Evolutionary conservation across 345 rosid species (phyloP).

Genomic region (Sisymbrium altissimum): DNA sequence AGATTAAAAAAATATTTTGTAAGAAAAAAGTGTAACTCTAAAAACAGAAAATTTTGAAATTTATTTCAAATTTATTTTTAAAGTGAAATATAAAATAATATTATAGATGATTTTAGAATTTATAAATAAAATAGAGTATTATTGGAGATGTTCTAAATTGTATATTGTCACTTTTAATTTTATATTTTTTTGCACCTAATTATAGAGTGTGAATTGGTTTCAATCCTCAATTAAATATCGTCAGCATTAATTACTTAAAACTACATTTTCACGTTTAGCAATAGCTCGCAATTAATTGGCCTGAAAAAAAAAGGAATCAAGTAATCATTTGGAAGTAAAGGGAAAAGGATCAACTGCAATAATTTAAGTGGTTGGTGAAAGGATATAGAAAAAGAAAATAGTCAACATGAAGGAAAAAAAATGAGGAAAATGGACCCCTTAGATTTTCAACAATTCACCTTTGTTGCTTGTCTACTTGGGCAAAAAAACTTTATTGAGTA

Average conservation of each 20-base stretch:
- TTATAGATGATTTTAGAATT: too few species aligned
- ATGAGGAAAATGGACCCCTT: slow-evolving; percentile 19
- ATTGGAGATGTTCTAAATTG: too few species aligned
- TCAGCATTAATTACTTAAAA: slow-evolving; percentile 5
- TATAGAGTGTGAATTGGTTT: slow-evolving; percentile 8
- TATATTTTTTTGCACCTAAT: not conserved
- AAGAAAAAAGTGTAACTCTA: too few species aligned
- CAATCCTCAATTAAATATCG: not conserved
- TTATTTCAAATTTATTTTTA: too few species aligned
- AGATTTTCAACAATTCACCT: slow-evolving; percentile 17
- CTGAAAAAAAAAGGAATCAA: not conserved
- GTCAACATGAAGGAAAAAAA: slow-evolving; percentile 8
- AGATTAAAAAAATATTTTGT: too few species aligned
- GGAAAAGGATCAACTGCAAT: not conserved
- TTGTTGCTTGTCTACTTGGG: slow-evolving; percentile 22
- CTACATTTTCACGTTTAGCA: not conserved
- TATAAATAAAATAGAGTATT: too few species aligned
- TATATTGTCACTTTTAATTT: too few species aligned
- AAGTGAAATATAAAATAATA: too few species aligned
- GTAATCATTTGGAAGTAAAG: slow-evolving; percentile 18
- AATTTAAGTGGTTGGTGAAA: slow-evolving; percentile 30
- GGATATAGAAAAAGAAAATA: slow-evolving; percentile 16
- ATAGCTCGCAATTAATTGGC: not conserved
- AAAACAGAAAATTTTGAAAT: too few species aligned
- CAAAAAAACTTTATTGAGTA: slow-evolving; percentile 3